These are phyloP conservation scores for Diaporthe caulivora DNA, from an alignment of 2,329 filamentous ascomycete genomes.

Conservation along the genomic window DNA sequence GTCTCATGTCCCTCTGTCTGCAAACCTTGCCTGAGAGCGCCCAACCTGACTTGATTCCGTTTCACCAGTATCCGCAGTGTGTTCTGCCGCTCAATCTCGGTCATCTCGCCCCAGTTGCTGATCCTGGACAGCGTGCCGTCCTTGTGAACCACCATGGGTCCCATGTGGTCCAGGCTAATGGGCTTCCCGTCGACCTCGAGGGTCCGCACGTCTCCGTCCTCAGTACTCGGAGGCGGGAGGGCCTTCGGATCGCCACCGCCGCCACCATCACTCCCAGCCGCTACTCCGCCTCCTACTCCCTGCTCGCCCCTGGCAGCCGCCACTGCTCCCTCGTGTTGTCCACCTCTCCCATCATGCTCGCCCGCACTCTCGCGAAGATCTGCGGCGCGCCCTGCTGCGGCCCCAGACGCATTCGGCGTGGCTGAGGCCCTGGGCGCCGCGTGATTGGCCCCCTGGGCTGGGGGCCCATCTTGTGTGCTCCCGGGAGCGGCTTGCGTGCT, in stretches of 20 bases:
- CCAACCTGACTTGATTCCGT: slow-evolving; percentile 75
- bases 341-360: background rate
- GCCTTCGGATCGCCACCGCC: slow-evolving; percentile 30
- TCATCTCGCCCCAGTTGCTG: slow-evolving; percentile 80
- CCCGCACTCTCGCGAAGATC: slow-evolving; percentile 19
- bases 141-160: slow-evolving; percentile 79
- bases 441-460: slow-evolving; percentile 11
- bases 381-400: slow-evolving; percentile 20
- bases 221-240: slow-evolving; percentile 25
- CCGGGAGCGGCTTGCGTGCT: slow-evolving; percentile 35
- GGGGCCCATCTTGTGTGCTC: slow-evolving; percentile 27
- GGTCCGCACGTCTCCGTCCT: slow-evolving; percentile 19
- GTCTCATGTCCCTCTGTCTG: slow-evolving; percentile 47
- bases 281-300: background rate
- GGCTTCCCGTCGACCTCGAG: slow-evolving; percentile 53
- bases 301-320: background rate
- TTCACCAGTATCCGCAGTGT: slow-evolving; percentile 76
- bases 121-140: slow-evolving; percentile 80
- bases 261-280: background rate
- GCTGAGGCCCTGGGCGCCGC: background rate
- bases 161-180: slow-evolving; percentile 75
- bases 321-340: background rate
- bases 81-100: slow-evolving; percentile 73
- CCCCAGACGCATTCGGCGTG: slow-evolving; percentile 18
- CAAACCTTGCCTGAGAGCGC: slow-evolving; percentile 58